These are phyloP conservation scores for Porodaedalea pini DNA, from an alignment of 1,284 basidiomycete genomes.

Conservation along the genomic window DNA sequence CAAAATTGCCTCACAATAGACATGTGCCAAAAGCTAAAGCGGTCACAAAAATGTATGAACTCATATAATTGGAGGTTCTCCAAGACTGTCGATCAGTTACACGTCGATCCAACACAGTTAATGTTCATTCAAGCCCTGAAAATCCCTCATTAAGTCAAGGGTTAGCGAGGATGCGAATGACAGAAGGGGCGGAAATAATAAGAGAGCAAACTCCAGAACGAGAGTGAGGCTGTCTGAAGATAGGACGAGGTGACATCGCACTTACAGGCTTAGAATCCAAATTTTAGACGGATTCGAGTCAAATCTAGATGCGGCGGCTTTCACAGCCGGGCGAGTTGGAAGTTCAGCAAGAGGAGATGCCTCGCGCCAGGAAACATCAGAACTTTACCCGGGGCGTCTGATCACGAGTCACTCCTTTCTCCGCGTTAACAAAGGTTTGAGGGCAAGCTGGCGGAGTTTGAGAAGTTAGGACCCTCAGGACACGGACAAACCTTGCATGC, in stretches of 20 bases:
- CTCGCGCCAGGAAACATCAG: not conserved
- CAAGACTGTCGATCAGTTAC: not conserved
- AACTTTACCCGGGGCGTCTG: not conserved
- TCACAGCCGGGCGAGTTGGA: too few relatives aligned
- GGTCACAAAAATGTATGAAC: not conserved
- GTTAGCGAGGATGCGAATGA: not conserved
- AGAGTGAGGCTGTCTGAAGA: not conserved
- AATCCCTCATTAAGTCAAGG: too few relatives aligned
- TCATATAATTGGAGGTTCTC: not conserved
- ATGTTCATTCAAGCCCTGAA: not conserved
- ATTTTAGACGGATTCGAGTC: not conserved
- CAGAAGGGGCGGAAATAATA: not conserved
- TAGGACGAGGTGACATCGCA: too few relatives aligned
- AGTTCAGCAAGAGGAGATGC: not conserved
- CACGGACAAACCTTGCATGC: too few relatives aligned
- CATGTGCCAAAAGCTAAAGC: not conserved
- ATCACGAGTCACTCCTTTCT: not conserved
- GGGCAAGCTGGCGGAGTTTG: not conserved
- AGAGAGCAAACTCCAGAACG: not conserved
- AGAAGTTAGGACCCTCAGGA: not conserved
- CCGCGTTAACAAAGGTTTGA: not conserved
- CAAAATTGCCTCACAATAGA: not conserved
- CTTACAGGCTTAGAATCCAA: too few relatives aligned
- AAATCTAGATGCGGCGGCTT: not conserved
- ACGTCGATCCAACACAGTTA: not conserved